Base-by-base conservation (phyloP, 768 basidiomycete species). In the Rhodotorula sphaerocarpa region DNA sequence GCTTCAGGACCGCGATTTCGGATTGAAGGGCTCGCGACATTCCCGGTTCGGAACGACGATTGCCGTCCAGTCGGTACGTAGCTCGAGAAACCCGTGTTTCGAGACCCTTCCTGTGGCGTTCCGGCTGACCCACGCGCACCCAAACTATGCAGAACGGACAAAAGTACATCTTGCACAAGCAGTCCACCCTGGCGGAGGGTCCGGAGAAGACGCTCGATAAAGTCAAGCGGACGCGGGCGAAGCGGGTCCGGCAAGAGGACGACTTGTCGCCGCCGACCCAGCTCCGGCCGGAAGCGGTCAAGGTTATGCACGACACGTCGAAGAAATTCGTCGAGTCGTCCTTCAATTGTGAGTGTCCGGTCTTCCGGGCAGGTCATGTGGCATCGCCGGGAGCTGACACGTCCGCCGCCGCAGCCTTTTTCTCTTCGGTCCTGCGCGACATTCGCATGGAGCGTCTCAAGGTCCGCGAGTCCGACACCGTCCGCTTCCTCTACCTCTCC, bases 31-130 rank as follows among this genome's bases (percentile, higher is more conserved):
- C 76, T 84, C 55, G 27, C 82, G 95, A 36, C 95, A 99, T 76
- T 90, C 90, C 30, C 84, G 92, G 51, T 99, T 99, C 75, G 95
- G 95, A 2, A 97, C 95, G 4, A 97, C 92, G 14, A 85, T 97
- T 67, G 78, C 86, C 27, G 85, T 99, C 56, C 82, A 80, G 65
- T 78, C 87, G 20, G 77, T 77, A 33, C 57, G 75, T 67, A 3
- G 15, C 53, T 52, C 5, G 18, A 25, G n/a, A 14, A 3, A 16
- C 18, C 51, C 34, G 43, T 9, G 15, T 39, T 14, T 7, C 34
- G 23, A 1, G 6, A 27, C 3, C 5, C 31, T 33, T 6, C 7
- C 42, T 63, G 55, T 55, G 46, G 0, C 20, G 3, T 45, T 23
- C 7, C n/a, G n/a, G 20, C 31, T 10, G 28, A 20, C 27, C 12